Base-by-base conservation (phyloP, 2,329 filamentous ascomycete species). In the Exophiala spinifera region DNA sequence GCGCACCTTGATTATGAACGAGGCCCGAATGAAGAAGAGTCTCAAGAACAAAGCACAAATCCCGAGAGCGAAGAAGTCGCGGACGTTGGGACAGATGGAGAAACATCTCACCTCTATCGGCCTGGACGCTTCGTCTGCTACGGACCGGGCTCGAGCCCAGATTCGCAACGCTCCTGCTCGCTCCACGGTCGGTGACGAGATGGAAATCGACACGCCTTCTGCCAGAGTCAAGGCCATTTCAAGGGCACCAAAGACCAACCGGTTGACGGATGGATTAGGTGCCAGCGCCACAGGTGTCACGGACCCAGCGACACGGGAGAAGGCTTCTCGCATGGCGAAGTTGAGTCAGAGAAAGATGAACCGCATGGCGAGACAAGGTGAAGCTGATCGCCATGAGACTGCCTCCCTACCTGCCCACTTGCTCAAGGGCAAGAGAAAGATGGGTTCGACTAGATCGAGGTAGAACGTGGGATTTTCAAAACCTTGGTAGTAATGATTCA, bases 331-430 rank as follows among this genome's bases (percentile, higher is more conserved):
- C 67, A 78, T 95, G 70, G 81, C 85, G 69, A 97, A 96, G 81
- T 76, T 99, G 70, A 81, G 86, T 66, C 95, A 99, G 85, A 91
- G 92, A 81, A 92, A 91, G 83, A 96, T 95, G 91, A 99, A 99
- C 79, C 84, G 92, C 62, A 94, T 95, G 87, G 94, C 94, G 42
- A 86, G 91, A 72, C 89, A 95, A 80, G 94, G 94, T 79, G 94
- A 99, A 78, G 91, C 87, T 59, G 94, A 99, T 80, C 85, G 95
- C 70, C 92, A 97, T 76, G 84, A 85, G 59, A 86, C 86, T 52
- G 88, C 88, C 34, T 81, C 88, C 49, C 75, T 95, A 73, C 83
- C 86, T 60, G 99, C 95, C 78, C 94, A 97, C 77, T 79, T 99
- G 82, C 87, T 89, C 70, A 80, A 88, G 57, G 94, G 94, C 67